Base-by-base conservation (phyloP, 805 yeast genomes). In the Ogataea populi-albae region DNA sequence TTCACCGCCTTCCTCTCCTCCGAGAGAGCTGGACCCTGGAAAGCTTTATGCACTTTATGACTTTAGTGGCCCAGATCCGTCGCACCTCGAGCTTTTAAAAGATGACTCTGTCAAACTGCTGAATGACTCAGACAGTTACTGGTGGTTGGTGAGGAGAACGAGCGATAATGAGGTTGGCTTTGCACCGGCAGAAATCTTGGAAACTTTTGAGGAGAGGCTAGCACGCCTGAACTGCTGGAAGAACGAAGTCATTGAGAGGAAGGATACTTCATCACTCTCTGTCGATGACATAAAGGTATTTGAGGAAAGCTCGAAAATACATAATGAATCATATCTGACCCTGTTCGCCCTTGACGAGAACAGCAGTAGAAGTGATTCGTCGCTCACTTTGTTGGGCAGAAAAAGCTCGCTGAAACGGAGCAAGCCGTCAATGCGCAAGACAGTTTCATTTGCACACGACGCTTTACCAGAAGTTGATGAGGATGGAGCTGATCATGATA, bases 131-230 rank as follows among this genome's bases (percentile, higher is more conserved):
- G 96, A 93, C 61, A 75, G 86, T 42, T 93, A 93, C 62, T 93
- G 98, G 98, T 93, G 98, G 98, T 67, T 91, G 8, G 91, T 93
- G 19, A 59, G 66, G 19, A 70, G 73, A 39, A 38, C 65, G 30
- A 54, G 59, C 10, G 65, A 62, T 41, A 43, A 40, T 8, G 49
- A 44, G 41, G 79, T 91, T 35, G 98, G 98, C 1, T 93, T 89
- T 66, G 94, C 94, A 2, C 98, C 98, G 1, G 98, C 97, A 1
- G 98, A 93, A 58, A 78, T 93, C 39, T 65, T 93, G 23, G 98
- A 93, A 60, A 86, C 96, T 0, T 88, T 86, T 43, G 83, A 79
- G 30, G 98, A 93, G 61, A 69, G 98, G 40, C 63, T 93, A 35
- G 98, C 98, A 0, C 70, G 98, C 37, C 67, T 89, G 26, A 93